A percentile compares a stretch with the other conserved stretches of the same genome.
Conservation (phyloP, 352 stramenopile species). For the Phytophthora uliginosa region DNA sequence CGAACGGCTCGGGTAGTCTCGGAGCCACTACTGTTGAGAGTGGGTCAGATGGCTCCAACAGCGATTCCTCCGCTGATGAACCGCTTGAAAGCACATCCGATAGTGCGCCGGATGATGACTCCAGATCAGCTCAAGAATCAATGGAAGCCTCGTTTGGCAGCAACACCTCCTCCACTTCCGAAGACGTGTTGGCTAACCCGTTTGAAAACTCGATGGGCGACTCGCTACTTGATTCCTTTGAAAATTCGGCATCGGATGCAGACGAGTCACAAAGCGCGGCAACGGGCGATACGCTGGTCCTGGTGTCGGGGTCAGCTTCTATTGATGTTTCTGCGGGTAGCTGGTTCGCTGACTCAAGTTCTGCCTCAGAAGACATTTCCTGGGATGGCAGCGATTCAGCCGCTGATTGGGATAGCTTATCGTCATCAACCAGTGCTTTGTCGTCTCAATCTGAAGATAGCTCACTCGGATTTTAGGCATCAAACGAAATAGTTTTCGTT, state of each 20-base stretch:
- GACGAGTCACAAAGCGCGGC: slow-evolving; percentile 10
- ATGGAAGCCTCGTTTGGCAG: not conserved
- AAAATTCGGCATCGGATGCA: not conserved
- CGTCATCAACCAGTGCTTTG: slow-evolving; percentile 10
- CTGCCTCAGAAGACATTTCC: not conserved
- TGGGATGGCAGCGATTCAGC: slow-evolving; percentile 6
- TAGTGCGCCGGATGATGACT: not conserved
- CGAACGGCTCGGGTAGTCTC: slow-evolving; percentile 18
- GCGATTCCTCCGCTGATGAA: not conserved
- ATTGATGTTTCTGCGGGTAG: slow-evolving; percentile 6
- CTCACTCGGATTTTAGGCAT: slow-evolving; percentile 18
- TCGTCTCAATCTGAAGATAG: slow-evolving; percentile 19
- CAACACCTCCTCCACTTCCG: slow-evolving; percentile 1
- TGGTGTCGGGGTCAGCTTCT: slow-evolving; percentile 5
- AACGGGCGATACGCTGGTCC: not conserved
- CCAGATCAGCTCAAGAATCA: not conserved
- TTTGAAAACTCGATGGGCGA: slow-evolving; percentile 10
- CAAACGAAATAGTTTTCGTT: not conserved
- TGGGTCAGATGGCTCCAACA: slow-evolving; percentile 7
- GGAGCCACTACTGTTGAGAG: slow-evolving; percentile 3
- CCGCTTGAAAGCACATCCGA: not conserved
- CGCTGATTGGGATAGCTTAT: slow-evolving; percentile 15
- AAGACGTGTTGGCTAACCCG: slow-evolving; percentile 2
- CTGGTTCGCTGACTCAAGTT: slow-evolving; percentile 15
- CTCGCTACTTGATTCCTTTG: slow-evolving; percentile 9